Percentiles rank a stretch among this genome's conserved stretches.
Evolutionary conservation across 805 yeast species (phyloP).

Genomic region (Schizosaccharomyces japonicus): DNA sequence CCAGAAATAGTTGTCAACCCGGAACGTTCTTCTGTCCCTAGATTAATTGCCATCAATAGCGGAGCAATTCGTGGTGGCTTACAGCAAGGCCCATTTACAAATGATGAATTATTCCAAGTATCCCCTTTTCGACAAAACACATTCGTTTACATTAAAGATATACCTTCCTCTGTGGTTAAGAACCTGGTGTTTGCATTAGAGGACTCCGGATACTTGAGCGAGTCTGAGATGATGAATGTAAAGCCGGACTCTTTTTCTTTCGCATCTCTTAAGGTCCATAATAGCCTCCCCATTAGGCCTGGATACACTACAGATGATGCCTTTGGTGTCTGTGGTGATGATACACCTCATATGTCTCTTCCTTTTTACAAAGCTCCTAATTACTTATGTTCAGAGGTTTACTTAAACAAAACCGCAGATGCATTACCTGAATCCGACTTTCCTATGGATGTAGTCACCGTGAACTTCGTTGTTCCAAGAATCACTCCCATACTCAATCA

Average conservation of each 20-base stretch:
- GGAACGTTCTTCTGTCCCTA: neutral
- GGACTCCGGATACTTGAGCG: neutral
- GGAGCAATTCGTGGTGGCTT: conserved; percentile 2
- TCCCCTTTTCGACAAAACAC: neutral
- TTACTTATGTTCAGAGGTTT: neutral
- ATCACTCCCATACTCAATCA: neutral
- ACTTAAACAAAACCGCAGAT: neutral
- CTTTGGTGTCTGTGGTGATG: conserved; percentile 71
- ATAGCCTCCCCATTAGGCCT: too few relatives aligned
- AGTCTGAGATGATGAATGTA: too few relatives aligned
- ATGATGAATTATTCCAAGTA: conserved; percentile 1
- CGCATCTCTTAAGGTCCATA: too few relatives aligned
- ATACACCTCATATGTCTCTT: conserved; percentile 37
- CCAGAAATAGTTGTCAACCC: neutral
- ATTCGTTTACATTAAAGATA: neutral
- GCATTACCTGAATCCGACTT: neutral
- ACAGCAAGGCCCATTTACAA: neutral
- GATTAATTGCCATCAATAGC: neutral
- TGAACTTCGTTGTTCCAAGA: neutral
- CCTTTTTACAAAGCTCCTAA: conserved; percentile 46
- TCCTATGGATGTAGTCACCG: neutral
- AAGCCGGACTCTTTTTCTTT: too few relatives aligned
- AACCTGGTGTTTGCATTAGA: neutral
- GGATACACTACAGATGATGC: conserved; percentile 78
- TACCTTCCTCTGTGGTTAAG: neutral